These are phyloP conservation scores for Colletotrichum higginsianum DNA, from an alignment of 2,329 filamentous ascomycete species.

Conservation along the genomic window DNA sequence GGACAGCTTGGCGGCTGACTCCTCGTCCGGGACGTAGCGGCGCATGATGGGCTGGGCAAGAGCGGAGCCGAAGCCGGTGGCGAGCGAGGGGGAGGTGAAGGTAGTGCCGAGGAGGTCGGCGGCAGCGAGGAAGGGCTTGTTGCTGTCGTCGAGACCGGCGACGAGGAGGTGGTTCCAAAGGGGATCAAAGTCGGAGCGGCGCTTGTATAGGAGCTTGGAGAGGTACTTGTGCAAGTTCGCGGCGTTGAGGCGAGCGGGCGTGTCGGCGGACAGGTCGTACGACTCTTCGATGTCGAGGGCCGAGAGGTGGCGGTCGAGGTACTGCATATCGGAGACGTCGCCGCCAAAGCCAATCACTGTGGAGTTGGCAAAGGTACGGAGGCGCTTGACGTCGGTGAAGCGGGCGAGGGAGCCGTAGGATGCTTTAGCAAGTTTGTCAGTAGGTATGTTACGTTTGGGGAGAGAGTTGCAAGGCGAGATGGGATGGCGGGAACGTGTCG, in stretches of 20 bases:
- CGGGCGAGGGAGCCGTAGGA: conserved; percentile 97
- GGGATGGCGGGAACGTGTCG: neutral
- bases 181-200: conserved; percentile 95
- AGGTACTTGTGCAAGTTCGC: conserved; percentile 98
- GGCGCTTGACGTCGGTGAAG: conserved; percentile 96
- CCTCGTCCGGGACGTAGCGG: conserved; percentile 86
- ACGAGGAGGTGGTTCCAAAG: conserved; percentile 97
- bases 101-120: conserved; percentile 95
- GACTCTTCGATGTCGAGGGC: conserved; percentile 91
- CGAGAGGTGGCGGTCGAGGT: conserved; percentile 91
- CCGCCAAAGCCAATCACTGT: conserved; percentile 94
- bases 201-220: conserved; percentile 94
- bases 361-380: conserved; percentile 87
- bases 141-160: conserved; percentile 85
- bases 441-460: neutral
- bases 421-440: conserved; percentile 67
- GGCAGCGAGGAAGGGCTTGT: conserved; percentile 89
- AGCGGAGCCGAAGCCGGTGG: conserved; percentile 94
- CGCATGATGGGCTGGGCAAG: conserved; percentile 94
- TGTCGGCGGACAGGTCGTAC: conserved; percentile 71
- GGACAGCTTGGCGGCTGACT: conserved; percentile 77
- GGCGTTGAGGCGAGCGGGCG: conserved; percentile 77
- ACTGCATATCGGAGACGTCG: conserved; percentile 99
- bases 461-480: neutral
- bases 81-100: conserved; percentile 88